Evolutionary conservation across 768 basidiomycete species (phyloP), one percentile per base, ranked within the genome.

Genomic region (Candolleomyces eurysporus): DNA sequence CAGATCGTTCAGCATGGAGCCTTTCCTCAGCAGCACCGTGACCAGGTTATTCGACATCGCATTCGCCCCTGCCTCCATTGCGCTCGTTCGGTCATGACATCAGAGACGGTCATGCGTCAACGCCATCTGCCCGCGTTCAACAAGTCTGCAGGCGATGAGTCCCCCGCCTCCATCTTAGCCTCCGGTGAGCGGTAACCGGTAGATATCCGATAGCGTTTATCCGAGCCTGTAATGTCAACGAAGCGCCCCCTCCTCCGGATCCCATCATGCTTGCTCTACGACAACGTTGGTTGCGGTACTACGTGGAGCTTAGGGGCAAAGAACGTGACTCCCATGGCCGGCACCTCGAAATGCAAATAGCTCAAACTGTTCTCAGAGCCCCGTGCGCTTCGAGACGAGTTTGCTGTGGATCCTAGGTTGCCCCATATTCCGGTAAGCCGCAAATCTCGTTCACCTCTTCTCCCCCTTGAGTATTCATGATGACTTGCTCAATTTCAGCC

Each of bases 251-350:
- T 21, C 16, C 36, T 63, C 49, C 59, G 82, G 82, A 85, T 88
- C 45, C 90, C 93, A 1, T 94, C 94, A 1, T 94, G 92, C 72
- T 78, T 96, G 42, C 72, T 94, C 16, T 96, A 95, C 64, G 87
- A 92, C 64, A 85, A 88, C 48, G 73, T 77, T 36, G 92, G 92
- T 0, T 81, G 82, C 62, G 87, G 94, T 2, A 67, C 91, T 30
- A 88, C 90, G 5, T 95, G 93, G 93, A 93, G 93, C 0, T 73
- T 94, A 54, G 90, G 94, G 75, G 93, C 93, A 3, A 94, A 94
- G 78, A 91, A 90, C 66, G 83, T 89, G 2, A 82, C 83, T 21
- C 84, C 85, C 3, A 82, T 87, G 75, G 78, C 82, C 4, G 90
- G 91, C 8, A 85, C 84, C 13, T 76, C 74, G n/a, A 74, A 79